These are phyloP conservation scores for Phytophthora melonis DNA, from an alignment of 352 stramenopile species.

Conservation along the genomic window DNA sequence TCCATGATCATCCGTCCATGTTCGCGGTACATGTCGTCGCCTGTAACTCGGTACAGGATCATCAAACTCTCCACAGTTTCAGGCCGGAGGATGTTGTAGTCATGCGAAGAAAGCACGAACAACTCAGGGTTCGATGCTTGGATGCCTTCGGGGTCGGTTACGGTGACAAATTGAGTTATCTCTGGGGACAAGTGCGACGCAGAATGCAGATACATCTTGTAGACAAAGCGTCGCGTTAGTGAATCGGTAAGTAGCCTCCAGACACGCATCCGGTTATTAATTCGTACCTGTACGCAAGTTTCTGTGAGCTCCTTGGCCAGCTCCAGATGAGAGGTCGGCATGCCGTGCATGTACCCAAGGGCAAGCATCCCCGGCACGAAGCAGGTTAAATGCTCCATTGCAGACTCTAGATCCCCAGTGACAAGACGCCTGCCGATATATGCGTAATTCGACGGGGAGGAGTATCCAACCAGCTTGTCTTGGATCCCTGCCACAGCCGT, in stretches of 20 bases:
- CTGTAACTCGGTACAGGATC: constrained; percentile 89
- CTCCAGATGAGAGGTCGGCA: constrained; percentile 61
- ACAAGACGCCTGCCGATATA: constrained; percentile 57
- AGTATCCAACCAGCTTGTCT: constrained; percentile 45
- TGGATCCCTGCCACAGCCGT: constrained; percentile 63
- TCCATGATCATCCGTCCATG: constrained; percentile 85
- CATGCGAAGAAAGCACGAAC: constrained; percentile 34
- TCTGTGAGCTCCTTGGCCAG: constrained; percentile 77
- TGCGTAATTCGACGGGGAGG: constrained; percentile 45
- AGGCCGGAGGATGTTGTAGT: constrained; percentile 81
- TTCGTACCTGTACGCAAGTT: constrained; percentile 73
- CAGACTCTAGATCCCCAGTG: constrained; percentile 34
- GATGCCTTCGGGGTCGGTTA: constrained; percentile 13
- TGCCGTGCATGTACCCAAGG: constrained; percentile 68
- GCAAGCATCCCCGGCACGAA: constrained; percentile 88
- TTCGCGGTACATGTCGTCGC: constrained; percentile 80
- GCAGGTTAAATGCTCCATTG: constrained; percentile 91
- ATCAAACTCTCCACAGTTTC: constrained; percentile 93
- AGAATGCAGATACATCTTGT: constrained; percentile 72
- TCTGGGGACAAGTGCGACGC: constrained; percentile 77
- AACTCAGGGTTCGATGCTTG: constrained; percentile 25
- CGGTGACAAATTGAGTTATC: constrained; percentile 65
- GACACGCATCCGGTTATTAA: neutral
- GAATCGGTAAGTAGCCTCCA: neutral
- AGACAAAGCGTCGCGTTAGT: neutral